These are phyloP conservation scores for Mycosarcoma mackinlayi DNA, from an alignment of 1,284 basidiomycete species.

Conservation along the genomic window DNA sequence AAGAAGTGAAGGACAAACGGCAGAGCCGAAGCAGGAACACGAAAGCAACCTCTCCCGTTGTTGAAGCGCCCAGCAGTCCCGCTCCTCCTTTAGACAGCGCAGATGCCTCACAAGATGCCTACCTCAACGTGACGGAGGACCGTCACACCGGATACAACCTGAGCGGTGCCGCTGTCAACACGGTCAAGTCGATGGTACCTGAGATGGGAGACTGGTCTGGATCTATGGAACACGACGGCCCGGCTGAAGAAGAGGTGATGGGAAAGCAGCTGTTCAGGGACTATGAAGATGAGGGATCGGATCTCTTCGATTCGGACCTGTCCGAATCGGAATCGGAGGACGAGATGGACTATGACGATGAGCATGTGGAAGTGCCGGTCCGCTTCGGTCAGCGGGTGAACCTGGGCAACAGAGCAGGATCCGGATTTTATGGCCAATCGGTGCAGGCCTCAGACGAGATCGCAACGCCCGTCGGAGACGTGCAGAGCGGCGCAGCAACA, in stretches of 20 bases:
- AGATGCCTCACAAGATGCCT: slow-evolving; percentile 9
- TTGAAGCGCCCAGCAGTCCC: not conserved
- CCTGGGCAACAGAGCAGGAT: slow-evolving; percentile 2
- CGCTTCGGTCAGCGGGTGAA: slow-evolving; percentile 39
- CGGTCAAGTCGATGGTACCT: slow-evolving; percentile 44
- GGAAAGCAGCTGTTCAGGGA: slow-evolving; percentile 25
- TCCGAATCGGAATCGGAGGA: slow-evolving; percentile 27
- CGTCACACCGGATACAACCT: slow-evolving; percentile 27
- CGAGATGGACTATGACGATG: slow-evolving; percentile 20
- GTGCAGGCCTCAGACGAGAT: not conserved
- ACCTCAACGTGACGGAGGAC: slow-evolving; percentile 23
- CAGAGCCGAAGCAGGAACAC: slow-evolving; percentile 1
- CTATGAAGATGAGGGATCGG: slow-evolving; percentile 44
- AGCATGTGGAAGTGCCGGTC: slow-evolving; percentile 32
- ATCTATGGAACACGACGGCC: slow-evolving; percentile 7
- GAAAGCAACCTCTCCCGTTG: not conserved
- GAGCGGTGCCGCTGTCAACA: slow-evolving; percentile 12
- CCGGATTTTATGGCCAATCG: not conserved
- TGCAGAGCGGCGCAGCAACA: too few species aligned
- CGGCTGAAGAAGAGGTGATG: not conserved
- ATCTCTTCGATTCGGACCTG: slow-evolving; percentile 33
- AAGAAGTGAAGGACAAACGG: slow-evolving; percentile 1
- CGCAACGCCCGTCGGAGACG: not conserved
- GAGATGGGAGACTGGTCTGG: slow-evolving; percentile 39
- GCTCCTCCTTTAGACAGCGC: slow-evolving; percentile 2